Evolutionary conservation across 371 early-diverging fungal species (phyloP).

Genomic region (Lichtheimia ramosa): DNA sequence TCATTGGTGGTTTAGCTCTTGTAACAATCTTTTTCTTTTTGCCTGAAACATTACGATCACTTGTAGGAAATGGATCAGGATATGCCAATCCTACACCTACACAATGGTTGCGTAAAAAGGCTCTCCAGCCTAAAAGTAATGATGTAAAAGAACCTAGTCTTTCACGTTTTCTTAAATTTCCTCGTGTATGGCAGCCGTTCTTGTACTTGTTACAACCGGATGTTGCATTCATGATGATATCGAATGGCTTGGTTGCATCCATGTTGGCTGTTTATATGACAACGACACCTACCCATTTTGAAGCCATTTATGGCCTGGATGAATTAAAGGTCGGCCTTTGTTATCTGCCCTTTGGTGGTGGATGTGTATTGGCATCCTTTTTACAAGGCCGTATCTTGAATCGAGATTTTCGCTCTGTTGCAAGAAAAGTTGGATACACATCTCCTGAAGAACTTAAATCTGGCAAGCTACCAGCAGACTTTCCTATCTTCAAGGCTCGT

Average conservation of each 20-base stretch:
- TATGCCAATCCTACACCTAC: constrained; percentile 32
- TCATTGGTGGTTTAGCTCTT: constrained; percentile 47
- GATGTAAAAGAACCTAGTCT: neutral
- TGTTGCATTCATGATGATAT: constrained; percentile 16
- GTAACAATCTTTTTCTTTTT: constrained; percentile 49
- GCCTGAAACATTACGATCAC: constrained; percentile 61
- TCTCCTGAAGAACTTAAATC: constrained; percentile 8
- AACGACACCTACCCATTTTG: constrained; percentile 25
- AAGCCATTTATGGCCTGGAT: constrained; percentile 18
- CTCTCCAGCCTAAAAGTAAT: neutral
- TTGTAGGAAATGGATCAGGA: constrained; percentile 37
- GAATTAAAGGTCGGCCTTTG: constrained; percentile 36
- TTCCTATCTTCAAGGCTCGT: constrained; percentile 31
- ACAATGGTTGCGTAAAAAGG: constrained; percentile 14
- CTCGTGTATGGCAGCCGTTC: constrained; percentile 11
- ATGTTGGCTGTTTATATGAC: constrained; percentile 24
- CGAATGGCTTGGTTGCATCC: constrained; percentile 19
- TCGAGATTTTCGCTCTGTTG: constrained; percentile 26
- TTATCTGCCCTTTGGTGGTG: constrained; percentile 31
- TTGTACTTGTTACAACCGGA: constrained; percentile 21
- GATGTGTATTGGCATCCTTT: constrained; percentile 29
- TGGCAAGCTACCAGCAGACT: constrained; percentile 18
- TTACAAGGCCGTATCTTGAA: constrained; percentile 29
- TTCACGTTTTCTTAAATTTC: constrained; percentile 6
- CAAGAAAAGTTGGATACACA: constrained; percentile 6